Base-by-base conservation (phyloP, 2,329 filamentous ascomycete species). In the Cladorrhinum sp. region DNA sequence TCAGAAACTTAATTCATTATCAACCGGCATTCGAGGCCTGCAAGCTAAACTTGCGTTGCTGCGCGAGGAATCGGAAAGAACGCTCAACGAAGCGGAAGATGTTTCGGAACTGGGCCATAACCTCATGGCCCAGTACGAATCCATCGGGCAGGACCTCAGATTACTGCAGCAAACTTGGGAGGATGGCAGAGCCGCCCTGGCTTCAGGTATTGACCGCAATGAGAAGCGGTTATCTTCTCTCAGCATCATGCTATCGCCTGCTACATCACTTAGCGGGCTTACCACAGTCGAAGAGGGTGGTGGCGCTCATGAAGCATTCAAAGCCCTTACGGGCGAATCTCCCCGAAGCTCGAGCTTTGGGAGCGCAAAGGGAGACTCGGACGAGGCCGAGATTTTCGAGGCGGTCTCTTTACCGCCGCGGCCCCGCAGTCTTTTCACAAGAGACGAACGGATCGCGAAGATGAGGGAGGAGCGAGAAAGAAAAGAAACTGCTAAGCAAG, bases 11-110 rank as follows among this genome's bases (percentile, higher is more conserved):
- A 92, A 91, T 70, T 90, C 90, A 1, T 81, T 99, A 32, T 96
- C 92, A 0, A 91, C 92, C 58, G 93, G 92, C 16, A 96, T 98
- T 63, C 88, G 93, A 25, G 91, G 91, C 10, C 81, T 99, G 53
- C 93, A 98, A 75, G 95, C 95, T 36, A 99, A 98, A 74, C 86
- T 99, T 78, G 92, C 96, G 62, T 81, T 99, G 7, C 78, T 98
- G 58, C 87, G 92, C 54, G 95, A 99, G 73, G 92, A 97, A 73
- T 96, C 92, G 0, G 91, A 91, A 70, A 85, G 85, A 62, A 86
- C 86, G 49, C 76, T 96, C 25, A 90, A 96, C 69, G 86, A 89
- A 67, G 86, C 90, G 38, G 81, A 82, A 61, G 85, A 88, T 67
- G 85, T 91, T 18, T 85, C 86, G 3, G 90, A 96, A 66, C 82